Percentiles rank a stretch among this genome's conserved stretches.
phyloP scores from a whole-genome alignment of 495 filamentous ascomycete genomes.

The Neurospora sp. region DNA sequence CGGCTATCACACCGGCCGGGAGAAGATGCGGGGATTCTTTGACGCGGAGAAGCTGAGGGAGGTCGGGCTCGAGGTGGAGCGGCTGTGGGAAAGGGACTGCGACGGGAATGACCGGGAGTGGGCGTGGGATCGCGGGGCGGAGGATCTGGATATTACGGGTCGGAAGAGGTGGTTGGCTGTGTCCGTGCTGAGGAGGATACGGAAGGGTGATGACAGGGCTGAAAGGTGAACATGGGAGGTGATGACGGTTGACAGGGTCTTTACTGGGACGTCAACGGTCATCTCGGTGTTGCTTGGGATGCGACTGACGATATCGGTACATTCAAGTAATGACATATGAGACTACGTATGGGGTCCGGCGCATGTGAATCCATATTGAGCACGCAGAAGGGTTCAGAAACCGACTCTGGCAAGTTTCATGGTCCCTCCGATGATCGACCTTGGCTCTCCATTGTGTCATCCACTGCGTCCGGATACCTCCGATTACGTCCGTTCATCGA shows the following conservation, averaged over 20 bases:
- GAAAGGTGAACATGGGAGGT: not conserved
- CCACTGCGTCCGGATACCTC: not conserved
- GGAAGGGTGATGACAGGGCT: not conserved
- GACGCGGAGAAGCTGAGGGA: conserved; percentile 39
- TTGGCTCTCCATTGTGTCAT: not conserved
- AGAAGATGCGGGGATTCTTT: conserved; percentile 64
- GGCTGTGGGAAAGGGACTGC: conserved; percentile 66
- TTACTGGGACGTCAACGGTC: not conserved
- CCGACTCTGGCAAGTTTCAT: not conserved
- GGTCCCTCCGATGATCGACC: not conserved
- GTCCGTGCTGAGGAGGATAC: conserved; percentile 40
- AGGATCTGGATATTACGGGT: conserved; percentile 46
- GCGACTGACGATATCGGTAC: not conserved
- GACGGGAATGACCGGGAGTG: conserved; percentile 58
- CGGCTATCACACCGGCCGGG: conserved; percentile 77
- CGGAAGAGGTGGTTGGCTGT: conserved; percentile 73
- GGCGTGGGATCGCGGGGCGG: conserved; percentile 49
- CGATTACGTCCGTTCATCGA: not conserved
- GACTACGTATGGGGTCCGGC: not conserved
- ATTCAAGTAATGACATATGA: not conserved
- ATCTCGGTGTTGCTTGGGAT: not conserved
- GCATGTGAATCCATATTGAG: not conserved
- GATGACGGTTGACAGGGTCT: not conserved
- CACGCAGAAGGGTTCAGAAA: not conserved
- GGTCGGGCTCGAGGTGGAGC: conserved; percentile 56